Evolutionary conservation across 352 stramenopile genomes (phyloP).

Genomic region (Phytophthora pini): DNA sequence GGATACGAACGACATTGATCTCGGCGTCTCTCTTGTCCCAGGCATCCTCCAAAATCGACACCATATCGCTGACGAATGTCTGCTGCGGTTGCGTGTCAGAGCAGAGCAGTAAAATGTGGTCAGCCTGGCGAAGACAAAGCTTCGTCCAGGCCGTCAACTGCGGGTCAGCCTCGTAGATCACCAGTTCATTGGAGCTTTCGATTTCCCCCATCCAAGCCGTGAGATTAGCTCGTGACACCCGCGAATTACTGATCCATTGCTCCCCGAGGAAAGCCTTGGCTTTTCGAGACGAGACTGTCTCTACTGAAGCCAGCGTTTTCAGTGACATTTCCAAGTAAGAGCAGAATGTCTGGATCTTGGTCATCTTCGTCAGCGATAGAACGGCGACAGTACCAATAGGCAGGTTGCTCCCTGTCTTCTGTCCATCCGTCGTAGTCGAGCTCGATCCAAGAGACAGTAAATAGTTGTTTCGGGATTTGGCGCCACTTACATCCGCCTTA

Average conservation of each 20-base stretch:
- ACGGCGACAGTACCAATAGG: conserved; percentile 80
- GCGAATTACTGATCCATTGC: conserved; percentile 77
- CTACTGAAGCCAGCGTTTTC: conserved; percentile 69
- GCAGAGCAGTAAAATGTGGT: conserved; percentile 85
- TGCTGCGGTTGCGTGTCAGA: conserved; percentile 76
- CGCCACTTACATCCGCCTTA: conserved; percentile 38
- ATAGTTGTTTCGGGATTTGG: conserved; percentile 51
- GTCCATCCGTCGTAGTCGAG: conserved; percentile 21
- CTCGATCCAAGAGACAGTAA: conserved; percentile 66
- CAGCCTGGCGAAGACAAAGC: conserved; percentile 84
- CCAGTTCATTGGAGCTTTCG: conserved; percentile 75
- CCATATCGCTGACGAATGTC: conserved; percentile 76
- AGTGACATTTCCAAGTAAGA: conserved; percentile 63
- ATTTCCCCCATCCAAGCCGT: conserved; percentile 85
- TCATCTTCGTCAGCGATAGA: conserved; percentile 77
- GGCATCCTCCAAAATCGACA: conserved; percentile 63
- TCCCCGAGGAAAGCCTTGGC: conserved; percentile 64
- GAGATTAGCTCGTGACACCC: conserved; percentile 70
- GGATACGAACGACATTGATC: conserved; percentile 84
- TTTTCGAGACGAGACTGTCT: conserved; percentile 78
- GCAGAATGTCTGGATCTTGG: conserved; percentile 81
- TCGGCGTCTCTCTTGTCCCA: conserved; percentile 77
- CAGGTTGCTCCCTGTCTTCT: conserved; percentile 37
- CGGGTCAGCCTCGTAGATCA: conserved; percentile 84
- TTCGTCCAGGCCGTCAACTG: conserved; percentile 82